A percentile compares a stretch with the other conserved stretches of the same genome.
Evolutionary conservation across 768 basidiomycete species (phyloP).

Genomic region (Wakefieldia striispora): DNA sequence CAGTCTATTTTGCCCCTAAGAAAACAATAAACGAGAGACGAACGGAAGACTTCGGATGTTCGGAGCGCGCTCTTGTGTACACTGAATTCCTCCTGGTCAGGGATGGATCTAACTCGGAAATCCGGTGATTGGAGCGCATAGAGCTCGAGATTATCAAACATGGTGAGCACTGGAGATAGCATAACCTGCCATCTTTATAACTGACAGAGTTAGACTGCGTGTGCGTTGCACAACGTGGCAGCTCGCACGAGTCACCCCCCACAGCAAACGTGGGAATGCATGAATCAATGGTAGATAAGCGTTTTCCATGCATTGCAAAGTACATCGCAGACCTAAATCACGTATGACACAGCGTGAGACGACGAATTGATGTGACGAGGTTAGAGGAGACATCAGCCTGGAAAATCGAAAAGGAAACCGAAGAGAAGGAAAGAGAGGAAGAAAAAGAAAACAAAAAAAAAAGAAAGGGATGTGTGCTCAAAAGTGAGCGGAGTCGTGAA

Average conservation of each 20-base stretch:
- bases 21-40: slow-evolving; percentile 23
- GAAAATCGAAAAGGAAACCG: slow-evolving; percentile 19
- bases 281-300: slow-evolving; percentile 15
- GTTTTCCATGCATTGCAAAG: slow-evolving; percentile 37
- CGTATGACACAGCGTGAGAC: slow-evolving; percentile 40
- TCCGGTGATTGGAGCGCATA: slow-evolving; percentile 47
- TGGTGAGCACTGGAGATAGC: background rate
- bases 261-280: background rate
- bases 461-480: slow-evolving; percentile 24
- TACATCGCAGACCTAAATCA: slow-evolving; percentile 40
- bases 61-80: slow-evolving; percentile 50
- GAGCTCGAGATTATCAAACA: slow-evolving; percentile 29
- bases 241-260: slow-evolving; percentile 3
- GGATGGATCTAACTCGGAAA: slow-evolving; percentile 53
- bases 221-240: slow-evolving; percentile 18
- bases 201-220: no score
- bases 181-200: slow-evolving; percentile 10
- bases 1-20: slow-evolving; percentile 1
- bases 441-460: slow-evolving; percentile 17
- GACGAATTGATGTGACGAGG: slow-evolving; percentile 32
- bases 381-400: slow-evolving; percentile 34
- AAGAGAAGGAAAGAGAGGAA: slow-evolving; percentile 18
- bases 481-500: slow-evolving; percentile 25
- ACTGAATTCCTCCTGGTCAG: slow-evolving; percentile 47
- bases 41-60: slow-evolving; percentile 65